phyloP scores from a whole-genome alignment of 1,139 yeast species.

The Protomyces inundatus region DNA sequence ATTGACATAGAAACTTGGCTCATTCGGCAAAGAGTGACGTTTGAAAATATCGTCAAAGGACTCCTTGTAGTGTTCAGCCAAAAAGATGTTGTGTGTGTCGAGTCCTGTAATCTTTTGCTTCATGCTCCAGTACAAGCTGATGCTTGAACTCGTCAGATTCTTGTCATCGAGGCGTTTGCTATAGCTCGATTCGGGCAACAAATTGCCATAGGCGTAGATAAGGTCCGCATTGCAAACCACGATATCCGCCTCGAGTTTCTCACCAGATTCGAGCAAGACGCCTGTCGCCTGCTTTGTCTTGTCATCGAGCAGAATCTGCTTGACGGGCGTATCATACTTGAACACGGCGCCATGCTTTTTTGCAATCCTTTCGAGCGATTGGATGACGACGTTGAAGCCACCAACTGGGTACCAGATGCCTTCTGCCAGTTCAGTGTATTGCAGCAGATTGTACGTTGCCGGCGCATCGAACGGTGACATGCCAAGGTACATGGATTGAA shows the following conservation, averaged over 20 bases:
- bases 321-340: constrained; percentile 17
- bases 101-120: constrained; percentile 20
- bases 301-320: constrained; percentile 11
- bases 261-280: constrained; percentile 25
- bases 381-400: constrained; percentile 24
- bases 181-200: constrained; percentile 20
- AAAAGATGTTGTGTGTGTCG: constrained; percentile 26
- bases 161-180: constrained; percentile 13
- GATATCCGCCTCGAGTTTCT: constrained; percentile 14
- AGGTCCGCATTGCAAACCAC: constrained; percentile 26
- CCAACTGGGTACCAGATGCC: constrained; percentile 27
- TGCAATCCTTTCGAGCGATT: constrained; percentile 22
- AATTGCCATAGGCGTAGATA: constrained; percentile 18
- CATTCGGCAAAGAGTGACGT: constrained; percentile 11
- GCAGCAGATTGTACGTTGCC: constrained; percentile 26
- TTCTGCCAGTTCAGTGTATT: constrained; percentile 26
- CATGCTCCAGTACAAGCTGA: constrained; percentile 25
- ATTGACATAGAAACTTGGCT: constrained; percentile 25
- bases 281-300: constrained; percentile 23
- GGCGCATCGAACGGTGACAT: constrained; percentile 27
- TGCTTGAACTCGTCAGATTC: constrained; percentile 21
- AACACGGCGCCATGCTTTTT: constrained; percentile 23
- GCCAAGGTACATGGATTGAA: constrained; percentile 27
- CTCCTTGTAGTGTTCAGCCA: constrained; percentile 26
- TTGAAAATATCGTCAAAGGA: constrained; percentile 26